Percentiles rank a stretch among this genome's conserved stretches.
These are phyloP conservation scores for Lanmaoa rubissima DNA, from an alignment of 768 basidiomycete species.

Conservation along the genomic window DNA sequence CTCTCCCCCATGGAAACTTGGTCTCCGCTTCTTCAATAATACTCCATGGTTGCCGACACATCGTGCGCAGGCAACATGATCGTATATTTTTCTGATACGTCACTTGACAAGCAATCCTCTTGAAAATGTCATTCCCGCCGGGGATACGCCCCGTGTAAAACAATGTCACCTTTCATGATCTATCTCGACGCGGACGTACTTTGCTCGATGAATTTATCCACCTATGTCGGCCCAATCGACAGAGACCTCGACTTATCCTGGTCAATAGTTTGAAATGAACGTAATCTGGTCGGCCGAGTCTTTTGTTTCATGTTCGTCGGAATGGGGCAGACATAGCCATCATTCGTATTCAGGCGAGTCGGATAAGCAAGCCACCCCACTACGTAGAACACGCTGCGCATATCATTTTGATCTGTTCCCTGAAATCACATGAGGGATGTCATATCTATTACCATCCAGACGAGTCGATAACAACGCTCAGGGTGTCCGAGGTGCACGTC, in stretches of 20 bases:
- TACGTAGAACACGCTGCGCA: background rate
- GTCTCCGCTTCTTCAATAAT: background rate
- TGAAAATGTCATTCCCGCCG: background rate
- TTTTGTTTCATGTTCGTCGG: background rate
- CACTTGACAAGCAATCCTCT: background rate
- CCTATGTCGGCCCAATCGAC: background rate
- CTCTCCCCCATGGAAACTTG: background rate
- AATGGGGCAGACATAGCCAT: background rate
- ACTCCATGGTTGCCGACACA: background rate
- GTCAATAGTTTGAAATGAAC: background rate
- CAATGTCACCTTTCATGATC: background rate
- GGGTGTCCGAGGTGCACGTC: slow-evolving; percentile 6
- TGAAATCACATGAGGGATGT: background rate
- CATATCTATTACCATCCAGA: background rate
- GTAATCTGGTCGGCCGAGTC: background rate
- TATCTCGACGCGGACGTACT: background rate
- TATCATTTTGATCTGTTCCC: background rate
- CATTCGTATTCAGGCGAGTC: background rate
- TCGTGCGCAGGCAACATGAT: background rate
- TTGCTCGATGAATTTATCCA: too few species aligned
- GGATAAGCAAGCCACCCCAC: background rate
- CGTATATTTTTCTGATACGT: background rate
- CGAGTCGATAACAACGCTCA: background rate
- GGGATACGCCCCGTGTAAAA: background rate
- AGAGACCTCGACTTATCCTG: background rate